Conservation (phyloP, 768 basidiomycete genomes). For the Russula emetica region DNA sequence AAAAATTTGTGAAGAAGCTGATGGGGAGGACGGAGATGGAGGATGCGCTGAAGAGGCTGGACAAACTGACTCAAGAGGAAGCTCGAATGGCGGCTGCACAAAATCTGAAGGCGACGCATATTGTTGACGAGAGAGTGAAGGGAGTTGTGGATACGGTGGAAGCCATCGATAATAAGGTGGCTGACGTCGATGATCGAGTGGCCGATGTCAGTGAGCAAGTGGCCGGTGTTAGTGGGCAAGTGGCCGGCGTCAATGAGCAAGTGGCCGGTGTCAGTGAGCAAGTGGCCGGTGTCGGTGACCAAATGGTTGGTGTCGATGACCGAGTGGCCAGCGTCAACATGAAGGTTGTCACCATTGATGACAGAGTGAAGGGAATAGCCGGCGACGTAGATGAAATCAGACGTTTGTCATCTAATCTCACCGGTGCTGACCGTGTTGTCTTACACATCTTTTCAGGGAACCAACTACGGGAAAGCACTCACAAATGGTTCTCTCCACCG, state of each 20-base stretch:
- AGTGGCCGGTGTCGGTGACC: not conserved
- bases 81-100: not conserved
- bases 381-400: not conserved
- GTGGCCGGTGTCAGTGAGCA: too few species aligned
- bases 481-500: conserved; percentile 10
- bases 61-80: not conserved
- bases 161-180: not conserved
- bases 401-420: not conserved
- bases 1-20: not conserved
- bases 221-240: not conserved
- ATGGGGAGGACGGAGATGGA: not conserved
- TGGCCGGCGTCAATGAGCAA: not conserved
- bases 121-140: not conserved
- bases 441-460: not conserved
- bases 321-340: too few species aligned
- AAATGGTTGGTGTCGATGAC: not conserved
- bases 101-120: not conserved
- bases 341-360: not conserved
- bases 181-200: not conserved
- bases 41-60: not conserved
- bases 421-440: not conserved
- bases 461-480: not conserved
- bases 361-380: not conserved
- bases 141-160: not conserved
- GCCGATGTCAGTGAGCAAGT: too few species aligned